A percentile compares a stretch with the other conserved stretches of the same genome.
Evolutionary conservation across 768 basidiomycete genomes (phyloP).

Genomic region (button mushroom (Agaricus bisporus)): DNA sequence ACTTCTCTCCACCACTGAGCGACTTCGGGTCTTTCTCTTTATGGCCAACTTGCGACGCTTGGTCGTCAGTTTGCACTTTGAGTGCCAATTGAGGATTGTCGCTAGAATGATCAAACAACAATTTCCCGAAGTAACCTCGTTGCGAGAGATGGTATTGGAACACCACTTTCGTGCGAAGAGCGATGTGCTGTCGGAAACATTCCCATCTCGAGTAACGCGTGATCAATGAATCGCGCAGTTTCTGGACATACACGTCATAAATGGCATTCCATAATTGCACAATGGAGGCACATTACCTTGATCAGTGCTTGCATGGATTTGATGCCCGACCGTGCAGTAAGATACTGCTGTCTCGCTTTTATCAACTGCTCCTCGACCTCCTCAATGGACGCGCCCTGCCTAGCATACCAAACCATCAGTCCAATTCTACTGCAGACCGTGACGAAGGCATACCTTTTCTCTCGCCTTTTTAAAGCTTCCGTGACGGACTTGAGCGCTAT

Average conservation of each 20-base stretch:
- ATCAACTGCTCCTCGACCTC: constrained; percentile 71
- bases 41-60: constrained; percentile 47
- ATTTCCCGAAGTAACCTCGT: constrained; percentile 87
- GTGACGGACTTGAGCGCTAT: constrained; percentile 58
- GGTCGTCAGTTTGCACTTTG: constrained; percentile 82
- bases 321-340: constrained; percentile 57
- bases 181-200: constrained; percentile 82
- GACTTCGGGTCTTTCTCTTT: constrained; percentile 82
- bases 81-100: constrained; percentile 51
- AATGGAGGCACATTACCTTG: constrained; percentile 40
- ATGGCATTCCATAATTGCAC: background rate
- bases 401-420: constrained; percentile 18
- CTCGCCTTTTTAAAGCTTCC: constrained; percentile 59
- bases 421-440: background rate
- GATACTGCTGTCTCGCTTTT: constrained; percentile 50
- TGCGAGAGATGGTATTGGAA: constrained; percentile 79
- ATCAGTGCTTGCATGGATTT: constrained; percentile 59
- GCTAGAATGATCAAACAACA: constrained; percentile 72
- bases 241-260: constrained; percentile 30
- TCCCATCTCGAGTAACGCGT: constrained; percentile 73
- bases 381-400: constrained; percentile 73
- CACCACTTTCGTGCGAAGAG: constrained; percentile 77
- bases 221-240: constrained; percentile 58
- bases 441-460: constrained; percentile 41
- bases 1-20: constrained; percentile 92